Percentiles rank a stretch among this genome's conserved stretches.
Conservation (phyloP, 495 filamentous ascomycete species). For the Aspergillus homomorphus region DNA sequence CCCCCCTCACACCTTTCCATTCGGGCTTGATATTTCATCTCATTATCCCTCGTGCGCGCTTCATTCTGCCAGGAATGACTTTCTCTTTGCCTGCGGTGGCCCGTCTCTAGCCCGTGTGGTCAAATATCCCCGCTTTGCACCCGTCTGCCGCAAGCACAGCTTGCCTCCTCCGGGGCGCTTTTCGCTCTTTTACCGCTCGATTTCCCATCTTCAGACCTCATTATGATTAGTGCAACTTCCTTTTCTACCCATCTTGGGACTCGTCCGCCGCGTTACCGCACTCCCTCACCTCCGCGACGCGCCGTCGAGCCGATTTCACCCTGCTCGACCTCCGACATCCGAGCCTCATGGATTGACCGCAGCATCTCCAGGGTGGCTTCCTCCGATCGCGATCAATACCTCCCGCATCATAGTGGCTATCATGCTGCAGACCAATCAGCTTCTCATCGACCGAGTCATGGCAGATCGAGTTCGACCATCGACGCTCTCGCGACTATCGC, state of each 20-base stretch:
- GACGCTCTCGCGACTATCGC: constrained; percentile 55
- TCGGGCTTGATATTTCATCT: constrained; percentile 17
- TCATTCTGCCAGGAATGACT: constrained; percentile 46
- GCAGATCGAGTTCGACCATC: constrained; percentile 49
- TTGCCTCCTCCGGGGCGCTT: constrained; percentile 23
- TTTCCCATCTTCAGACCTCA: constrained; percentile 18
- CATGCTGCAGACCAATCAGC: constrained; percentile 19
- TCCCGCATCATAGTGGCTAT: constrained; percentile 22
- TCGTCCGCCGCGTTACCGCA: constrained; percentile 50
- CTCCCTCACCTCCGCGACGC: constrained; percentile 53
- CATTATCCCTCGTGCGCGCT: constrained; percentile 29
- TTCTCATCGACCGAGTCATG: constrained; percentile 42
- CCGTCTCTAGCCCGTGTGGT: constrained; percentile 49
- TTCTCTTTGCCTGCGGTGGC: constrained; percentile 41
- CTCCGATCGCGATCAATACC: constrained; percentile 29
- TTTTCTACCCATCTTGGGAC: constrained; percentile 40
- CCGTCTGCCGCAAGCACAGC: constrained; percentile 42
- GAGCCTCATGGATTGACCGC: constrained; percentile 35
- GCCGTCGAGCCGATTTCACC: constrained; percentile 54
- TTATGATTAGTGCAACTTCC: constrained; percentile 47
- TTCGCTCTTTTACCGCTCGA: constrained; percentile 11
- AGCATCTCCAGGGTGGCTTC: constrained; percentile 24
- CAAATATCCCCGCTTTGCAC: constrained; percentile 48
- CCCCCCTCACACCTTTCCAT: constrained; percentile 14
- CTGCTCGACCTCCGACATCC: constrained; percentile 32